Evolutionary conservation across 192 early-diverging fungal species (phyloP).

Genomic region (Linderina pennispora): DNA sequence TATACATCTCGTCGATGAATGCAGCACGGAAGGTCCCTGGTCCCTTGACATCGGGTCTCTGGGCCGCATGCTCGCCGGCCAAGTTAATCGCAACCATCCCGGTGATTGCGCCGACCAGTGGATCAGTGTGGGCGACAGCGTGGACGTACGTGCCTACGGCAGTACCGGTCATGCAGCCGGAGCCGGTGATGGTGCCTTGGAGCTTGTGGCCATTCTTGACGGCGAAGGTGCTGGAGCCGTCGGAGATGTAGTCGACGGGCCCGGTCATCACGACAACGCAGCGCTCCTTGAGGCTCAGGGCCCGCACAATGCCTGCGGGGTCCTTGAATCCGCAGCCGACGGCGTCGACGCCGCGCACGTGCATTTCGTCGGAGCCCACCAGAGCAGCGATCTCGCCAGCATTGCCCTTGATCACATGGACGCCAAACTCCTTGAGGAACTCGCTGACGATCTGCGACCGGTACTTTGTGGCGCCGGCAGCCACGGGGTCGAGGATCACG

Average conservation of each 20-base stretch:
- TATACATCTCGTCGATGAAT: slow-evolving; percentile 68
- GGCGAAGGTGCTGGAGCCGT: slow-evolving; percentile 55
- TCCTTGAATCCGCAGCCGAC: slow-evolving; percentile 50
- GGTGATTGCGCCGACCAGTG: slow-evolving; percentile 26
- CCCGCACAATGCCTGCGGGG: slow-evolving; percentile 48
- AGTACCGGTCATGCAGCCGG: slow-evolving; percentile 73
- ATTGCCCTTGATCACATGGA: slow-evolving; percentile 78
- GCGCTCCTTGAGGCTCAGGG: slow-evolving; percentile 46
- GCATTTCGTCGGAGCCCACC: slow-evolving; percentile 46
- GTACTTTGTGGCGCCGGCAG: slow-evolving; percentile 60
- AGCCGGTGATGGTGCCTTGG: slow-evolving; percentile 71
- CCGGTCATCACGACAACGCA: slow-evolving; percentile 76
- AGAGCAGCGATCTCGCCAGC: slow-evolving; percentile 73
- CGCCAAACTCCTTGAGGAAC: slow-evolving; percentile 50
- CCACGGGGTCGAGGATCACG: slow-evolving; percentile 74
- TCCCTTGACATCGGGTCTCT: slow-evolving; percentile 53
- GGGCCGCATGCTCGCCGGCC: slow-evolving; percentile 64
- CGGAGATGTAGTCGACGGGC: slow-evolving; percentile 66
- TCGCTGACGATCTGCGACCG: slow-evolving; percentile 46
- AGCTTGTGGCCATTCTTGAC: slow-evolving; percentile 64
- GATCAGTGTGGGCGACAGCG: slow-evolving; percentile 32
- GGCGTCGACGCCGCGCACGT: slow-evolving; percentile 71
- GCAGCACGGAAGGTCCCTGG: slow-evolving; percentile 75
- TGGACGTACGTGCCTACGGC: slow-evolving; percentile 70
- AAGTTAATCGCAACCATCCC: slow-evolving; percentile 66